Conservation (phyloP, 2,329 filamentous ascomycete genomes). For the Geosmithia flava region DNA sequence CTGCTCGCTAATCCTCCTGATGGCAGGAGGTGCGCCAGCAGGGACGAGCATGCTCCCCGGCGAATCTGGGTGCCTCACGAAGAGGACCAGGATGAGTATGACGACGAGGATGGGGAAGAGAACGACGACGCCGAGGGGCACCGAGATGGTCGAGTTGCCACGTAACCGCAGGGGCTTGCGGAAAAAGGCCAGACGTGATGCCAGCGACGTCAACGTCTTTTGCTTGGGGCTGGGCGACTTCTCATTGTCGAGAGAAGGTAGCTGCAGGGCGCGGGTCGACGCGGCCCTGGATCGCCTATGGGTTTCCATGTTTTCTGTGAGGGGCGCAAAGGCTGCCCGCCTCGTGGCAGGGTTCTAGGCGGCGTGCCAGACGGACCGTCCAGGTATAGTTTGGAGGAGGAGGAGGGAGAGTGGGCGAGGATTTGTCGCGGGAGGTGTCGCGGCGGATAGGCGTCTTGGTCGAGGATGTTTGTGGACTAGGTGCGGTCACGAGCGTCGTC, state of each 20-base stretch:
- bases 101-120: conserved; percentile 87
- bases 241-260: conserved; percentile 36
- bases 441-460: not conserved
- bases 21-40: conserved; percentile 74
- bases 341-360: conserved; percentile 1
- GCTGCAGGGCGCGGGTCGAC: conserved; percentile 11
- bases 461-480: not conserved
- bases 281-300: conserved; percentile 34
- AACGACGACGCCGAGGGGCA: conserved; percentile 84
- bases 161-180: conserved; percentile 75
- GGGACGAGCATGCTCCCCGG: conserved; percentile 77
- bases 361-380: not conserved
- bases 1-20: conserved; percentile 96
- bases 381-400: not conserved
- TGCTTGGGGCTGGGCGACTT: conserved; percentile 24
- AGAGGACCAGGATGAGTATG: conserved; percentile 79
- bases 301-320: conserved; percentile 37
- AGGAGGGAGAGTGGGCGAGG: not conserved
- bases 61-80: conserved; percentile 77
- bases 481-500: not conserved
- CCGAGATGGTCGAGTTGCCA: conserved; percentile 84
- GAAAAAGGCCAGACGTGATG: conserved; percentile 63
- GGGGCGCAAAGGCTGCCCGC: not conserved
- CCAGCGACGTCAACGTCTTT: conserved; percentile 17
- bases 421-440: not conserved